Evolutionary conservation across 768 basidiomycete genomes (phyloP).

Genomic region (Coprinopsis marcescibilis): DNA sequence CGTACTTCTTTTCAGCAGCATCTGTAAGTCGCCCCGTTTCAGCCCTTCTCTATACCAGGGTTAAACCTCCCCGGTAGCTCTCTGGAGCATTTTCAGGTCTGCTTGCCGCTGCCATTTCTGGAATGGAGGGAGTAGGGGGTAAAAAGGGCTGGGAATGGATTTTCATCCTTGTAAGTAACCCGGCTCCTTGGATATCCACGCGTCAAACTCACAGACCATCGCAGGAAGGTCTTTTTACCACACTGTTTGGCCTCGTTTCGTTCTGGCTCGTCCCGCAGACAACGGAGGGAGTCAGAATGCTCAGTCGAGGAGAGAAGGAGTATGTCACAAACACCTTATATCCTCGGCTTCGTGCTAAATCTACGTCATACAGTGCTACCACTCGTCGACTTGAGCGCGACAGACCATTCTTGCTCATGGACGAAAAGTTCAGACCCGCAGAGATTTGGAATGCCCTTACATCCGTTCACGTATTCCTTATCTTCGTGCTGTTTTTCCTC

Average conservation of each 20-base stretch:
- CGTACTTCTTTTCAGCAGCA: constrained; percentile 34
- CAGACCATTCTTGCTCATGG: constrained; percentile 23
- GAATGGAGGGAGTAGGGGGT: constrained; percentile 48
- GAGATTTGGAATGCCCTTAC: constrained; percentile 26
- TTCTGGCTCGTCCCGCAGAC: constrained; percentile 35
- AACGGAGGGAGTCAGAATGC: constrained; percentile 23
- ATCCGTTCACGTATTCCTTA: constrained; percentile 29
- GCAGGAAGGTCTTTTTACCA: constrained; percentile 45
- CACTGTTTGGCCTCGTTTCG: constrained; percentile 37
- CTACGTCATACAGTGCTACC: constrained; percentile 18
- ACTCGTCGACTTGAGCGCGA: constrained; percentile 26
- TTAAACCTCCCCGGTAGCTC: constrained; percentile 20
- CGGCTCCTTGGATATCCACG: not conserved
- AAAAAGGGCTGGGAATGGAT: constrained; percentile 48
- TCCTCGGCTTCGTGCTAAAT: not conserved
- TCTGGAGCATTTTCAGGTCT: constrained; percentile 62
- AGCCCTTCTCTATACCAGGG: not conserved
- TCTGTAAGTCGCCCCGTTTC: constrained; percentile 20
- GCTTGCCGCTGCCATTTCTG: constrained; percentile 52
- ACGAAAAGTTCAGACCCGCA: constrained; percentile 25
- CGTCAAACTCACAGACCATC: not conserved
- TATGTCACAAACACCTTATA: constrained; percentile 12
- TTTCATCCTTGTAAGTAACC: constrained; percentile 22
- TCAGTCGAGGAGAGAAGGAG: constrained; percentile 29
- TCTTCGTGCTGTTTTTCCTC: constrained; percentile 31